phyloP scores from a whole-genome alignment of 345 rosid species.

The Stellera chamaejasme region DNA sequence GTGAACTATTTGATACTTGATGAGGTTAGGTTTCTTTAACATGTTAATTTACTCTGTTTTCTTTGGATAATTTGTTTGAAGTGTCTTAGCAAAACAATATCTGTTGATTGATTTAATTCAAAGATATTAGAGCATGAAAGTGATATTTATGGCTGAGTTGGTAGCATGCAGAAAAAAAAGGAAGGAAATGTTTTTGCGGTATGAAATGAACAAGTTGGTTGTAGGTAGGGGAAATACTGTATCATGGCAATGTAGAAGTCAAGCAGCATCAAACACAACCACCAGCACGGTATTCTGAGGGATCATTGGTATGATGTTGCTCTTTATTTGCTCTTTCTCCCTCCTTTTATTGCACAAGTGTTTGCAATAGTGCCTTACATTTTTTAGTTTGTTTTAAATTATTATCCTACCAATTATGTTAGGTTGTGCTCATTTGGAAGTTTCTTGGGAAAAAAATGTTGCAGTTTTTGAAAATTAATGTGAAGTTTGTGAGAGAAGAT shows the following conservation, averaged over 20 bases:
- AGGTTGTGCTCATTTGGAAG: no score
- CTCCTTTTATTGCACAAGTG: background rate
- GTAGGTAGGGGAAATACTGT: conserved; percentile 58
- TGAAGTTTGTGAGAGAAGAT: no score
- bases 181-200: background rate
- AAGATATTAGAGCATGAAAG: background rate
- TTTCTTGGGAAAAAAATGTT: no score
- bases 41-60: no score
- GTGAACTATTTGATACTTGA: no score
- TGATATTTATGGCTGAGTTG: background rate
- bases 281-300: conserved; percentile 86
- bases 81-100: background rate
- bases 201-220: conserved; percentile 8
- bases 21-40: no score
- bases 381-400: background rate
- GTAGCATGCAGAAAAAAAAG: background rate
- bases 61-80: conserved; percentile 2
- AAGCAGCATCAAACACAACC: conserved; percentile 78
- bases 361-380: conserved; percentile 6
- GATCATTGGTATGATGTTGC: conserved; percentile 58
- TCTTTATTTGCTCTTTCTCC: conserved; percentile 10
- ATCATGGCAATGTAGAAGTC: conserved; percentile 42
- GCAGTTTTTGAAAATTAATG: no score
- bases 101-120: background rate
- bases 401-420: background rate